Conservation (phyloP, 768 basidiomycete genomes). For the Coprinellus aureogranulatus region DNA sequence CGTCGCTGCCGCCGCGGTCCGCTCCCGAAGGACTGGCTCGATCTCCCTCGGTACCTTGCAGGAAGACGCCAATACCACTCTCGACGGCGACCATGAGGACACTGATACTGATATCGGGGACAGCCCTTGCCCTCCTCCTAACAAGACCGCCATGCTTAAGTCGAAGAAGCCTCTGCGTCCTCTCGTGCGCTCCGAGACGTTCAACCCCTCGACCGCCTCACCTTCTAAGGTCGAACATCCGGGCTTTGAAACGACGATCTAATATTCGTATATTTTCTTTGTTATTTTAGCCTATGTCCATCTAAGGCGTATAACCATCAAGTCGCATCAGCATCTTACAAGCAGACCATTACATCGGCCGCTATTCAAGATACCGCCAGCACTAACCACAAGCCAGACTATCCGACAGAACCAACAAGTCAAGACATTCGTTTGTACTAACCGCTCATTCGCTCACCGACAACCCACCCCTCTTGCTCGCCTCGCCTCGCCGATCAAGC, state of each 20-base stretch:
- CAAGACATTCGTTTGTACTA: neutral
- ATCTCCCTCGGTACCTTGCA: constrained; percentile 56
- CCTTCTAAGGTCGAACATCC: constrained; percentile 28
- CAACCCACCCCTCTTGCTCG: neutral
- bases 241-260: neutral
- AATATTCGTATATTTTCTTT: neutral
- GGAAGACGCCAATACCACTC: constrained; percentile 62
- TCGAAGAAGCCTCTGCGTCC: constrained; percentile 53
- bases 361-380: neutral
- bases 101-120: constrained; percentile 79
- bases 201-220: constrained; percentile 48
- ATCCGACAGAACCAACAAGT: neutral
- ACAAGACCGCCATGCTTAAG: constrained; percentile 54
- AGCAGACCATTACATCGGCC: neutral
- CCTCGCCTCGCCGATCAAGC: neutral
- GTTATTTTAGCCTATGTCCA: neutral
- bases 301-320: neutral
- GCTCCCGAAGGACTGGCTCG: constrained; percentile 54
- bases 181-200: constrained; percentile 66
- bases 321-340: neutral
- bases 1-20: constrained; percentile 69
- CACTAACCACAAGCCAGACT: neutral
- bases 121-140: constrained; percentile 84
- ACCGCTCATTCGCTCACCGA: neutral
- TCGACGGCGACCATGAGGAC: constrained; percentile 56